phyloP scores from a whole-genome alignment of 75 land plant genomes.

The Picea glauca region DNA sequence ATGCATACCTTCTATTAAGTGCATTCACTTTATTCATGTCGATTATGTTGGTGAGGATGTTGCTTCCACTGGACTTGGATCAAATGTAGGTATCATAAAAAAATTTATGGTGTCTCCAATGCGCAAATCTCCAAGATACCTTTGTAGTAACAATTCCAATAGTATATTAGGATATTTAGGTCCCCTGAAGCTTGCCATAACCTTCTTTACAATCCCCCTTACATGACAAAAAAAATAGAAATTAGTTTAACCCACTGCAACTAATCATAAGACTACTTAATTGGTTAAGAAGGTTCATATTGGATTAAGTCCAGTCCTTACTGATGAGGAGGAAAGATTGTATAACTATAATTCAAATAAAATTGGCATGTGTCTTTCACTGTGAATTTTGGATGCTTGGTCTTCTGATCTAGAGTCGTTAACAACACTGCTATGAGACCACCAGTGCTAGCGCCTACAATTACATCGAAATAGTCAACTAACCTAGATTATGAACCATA shows the following conservation, averaged over 20 bases:
- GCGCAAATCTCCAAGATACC: no score
- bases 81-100: no score
- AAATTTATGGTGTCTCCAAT: no score
- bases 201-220: neutral
- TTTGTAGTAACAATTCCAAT: no score
- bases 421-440: constrained; percentile 30
- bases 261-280: neutral
- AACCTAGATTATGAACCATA: constrained; percentile 26
- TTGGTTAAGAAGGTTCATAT: neutral
- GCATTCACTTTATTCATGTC: no score
- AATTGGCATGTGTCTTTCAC: constrained; percentile 16
- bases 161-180: constrained; percentile 25
- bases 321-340: constrained; percentile 13
- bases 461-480: constrained; percentile 41
- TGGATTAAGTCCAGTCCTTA: neutral
- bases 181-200: neutral
- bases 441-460: constrained; percentile 44
- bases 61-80: no score
- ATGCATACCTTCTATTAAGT: no score
- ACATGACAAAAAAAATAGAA: neutral
- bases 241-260: neutral
- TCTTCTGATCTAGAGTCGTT: constrained; percentile 7
- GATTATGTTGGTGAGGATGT: no score
- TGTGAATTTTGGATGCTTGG: constrained; percentile 18
- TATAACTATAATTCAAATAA: constrained; percentile 18